These are phyloP conservation scores for Candida mesenterica DNA, from an alignment of 1,139 yeast genomes.

Conservation along the genomic window DNA sequence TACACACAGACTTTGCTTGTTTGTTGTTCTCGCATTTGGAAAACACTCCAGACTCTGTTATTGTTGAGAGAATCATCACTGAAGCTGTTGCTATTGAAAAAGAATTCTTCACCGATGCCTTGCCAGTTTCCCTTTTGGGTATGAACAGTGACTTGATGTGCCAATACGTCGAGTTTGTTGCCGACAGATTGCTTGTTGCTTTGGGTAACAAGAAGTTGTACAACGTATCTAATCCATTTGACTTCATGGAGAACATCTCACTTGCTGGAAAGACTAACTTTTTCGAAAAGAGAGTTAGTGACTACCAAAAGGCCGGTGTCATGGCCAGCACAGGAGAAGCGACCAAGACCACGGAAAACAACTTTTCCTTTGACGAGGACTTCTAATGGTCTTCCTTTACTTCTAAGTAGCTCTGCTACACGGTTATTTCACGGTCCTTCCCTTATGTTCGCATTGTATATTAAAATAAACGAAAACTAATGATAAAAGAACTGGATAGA, in stretches of 20 bases:
- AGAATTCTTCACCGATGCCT: slow-evolving; percentile 89
- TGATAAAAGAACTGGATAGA: neutral
- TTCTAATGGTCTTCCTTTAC: slow-evolving; percentile 25
- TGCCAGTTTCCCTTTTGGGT: slow-evolving; percentile 88
- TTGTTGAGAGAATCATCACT: slow-evolving; percentile 81
- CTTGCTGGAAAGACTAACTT: slow-evolving; percentile 98
- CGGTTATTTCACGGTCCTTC: slow-evolving; percentile 2
- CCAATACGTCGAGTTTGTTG: slow-evolving; percentile 96
- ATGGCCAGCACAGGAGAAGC: slow-evolving; percentile 53
- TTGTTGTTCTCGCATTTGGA: slow-evolving; percentile 88
- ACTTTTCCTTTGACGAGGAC: slow-evolving; percentile 49
- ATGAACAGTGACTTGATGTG: slow-evolving; percentile 92
- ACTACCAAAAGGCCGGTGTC: slow-evolving; percentile 98
- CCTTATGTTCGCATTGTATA: neutral
- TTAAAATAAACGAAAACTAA: neutral
- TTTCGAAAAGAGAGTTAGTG: slow-evolving; percentile 98
- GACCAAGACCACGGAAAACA: slow-evolving; percentile 29
- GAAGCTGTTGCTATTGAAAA: slow-evolving; percentile 96
- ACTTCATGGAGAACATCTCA: slow-evolving; percentile 97
- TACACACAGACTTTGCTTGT: slow-evolving; percentile 98
- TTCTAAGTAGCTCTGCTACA: slow-evolving; percentile 3
- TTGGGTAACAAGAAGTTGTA: slow-evolving; percentile 87
- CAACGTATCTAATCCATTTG: slow-evolving; percentile 92
- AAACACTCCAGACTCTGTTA: slow-evolving; percentile 77
- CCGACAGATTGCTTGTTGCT: slow-evolving; percentile 88